Evolutionary conservation across 225 moss, liverwort and hornwort species (phyloP).

Genomic region (Antitrichia curtipendula): DNA sequence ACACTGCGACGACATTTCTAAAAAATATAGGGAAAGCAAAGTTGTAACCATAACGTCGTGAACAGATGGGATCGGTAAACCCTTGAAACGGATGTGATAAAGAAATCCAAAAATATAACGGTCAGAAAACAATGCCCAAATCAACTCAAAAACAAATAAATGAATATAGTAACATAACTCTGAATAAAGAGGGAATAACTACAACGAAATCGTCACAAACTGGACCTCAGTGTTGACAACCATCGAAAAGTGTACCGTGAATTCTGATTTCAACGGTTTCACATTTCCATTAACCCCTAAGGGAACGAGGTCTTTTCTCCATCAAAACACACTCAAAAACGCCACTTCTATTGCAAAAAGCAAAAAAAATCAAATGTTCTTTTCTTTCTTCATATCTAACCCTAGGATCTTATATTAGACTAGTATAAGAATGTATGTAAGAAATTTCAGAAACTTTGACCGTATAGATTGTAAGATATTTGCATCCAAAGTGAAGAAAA

Average conservation of each 20-base stretch:
- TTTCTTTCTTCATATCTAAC: no score
- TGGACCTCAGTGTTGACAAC: not conserved
- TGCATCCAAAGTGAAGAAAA: no score
- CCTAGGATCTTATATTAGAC: no score
- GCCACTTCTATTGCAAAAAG: no score
- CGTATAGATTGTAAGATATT: no score
- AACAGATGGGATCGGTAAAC: not conserved
- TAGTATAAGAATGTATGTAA: no score
- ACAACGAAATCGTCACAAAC: not conserved
- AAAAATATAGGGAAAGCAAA: not conserved
- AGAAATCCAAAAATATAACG: not conserved
- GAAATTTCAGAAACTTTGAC: no score
- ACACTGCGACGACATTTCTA: not conserved
- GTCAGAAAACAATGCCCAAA: not conserved
- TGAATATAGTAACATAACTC: not conserved
- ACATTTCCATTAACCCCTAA: not conserved
- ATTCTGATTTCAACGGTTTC: not conserved
- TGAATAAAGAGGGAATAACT: not conserved
- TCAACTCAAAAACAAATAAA: not conserved
- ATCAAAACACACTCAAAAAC: no score
- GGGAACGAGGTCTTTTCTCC: no score
- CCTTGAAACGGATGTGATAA: not conserved
- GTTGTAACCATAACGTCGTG: not conserved
- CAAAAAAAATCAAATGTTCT: no score
- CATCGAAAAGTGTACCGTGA: not conserved